Evolutionary conservation across 371 early-diverging fungal genomes (phyloP).

Genomic region (Mortierella sp.): DNA sequence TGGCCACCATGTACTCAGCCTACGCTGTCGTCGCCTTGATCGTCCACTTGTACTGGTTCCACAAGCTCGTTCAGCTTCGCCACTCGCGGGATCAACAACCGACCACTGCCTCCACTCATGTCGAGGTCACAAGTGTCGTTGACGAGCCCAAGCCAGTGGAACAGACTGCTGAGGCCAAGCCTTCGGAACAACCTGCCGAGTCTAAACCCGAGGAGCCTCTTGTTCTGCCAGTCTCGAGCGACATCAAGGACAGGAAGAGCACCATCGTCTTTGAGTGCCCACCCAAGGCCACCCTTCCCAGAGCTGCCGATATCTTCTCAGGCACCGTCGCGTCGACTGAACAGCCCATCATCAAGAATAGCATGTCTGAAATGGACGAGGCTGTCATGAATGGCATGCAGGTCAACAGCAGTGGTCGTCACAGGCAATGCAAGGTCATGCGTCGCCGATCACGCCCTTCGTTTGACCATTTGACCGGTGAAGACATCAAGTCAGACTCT

Average conservation of each 20-base stretch:
- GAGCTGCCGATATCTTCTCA: too few relatives aligned
- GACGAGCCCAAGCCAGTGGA: background rate
- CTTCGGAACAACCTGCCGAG: too few relatives aligned
- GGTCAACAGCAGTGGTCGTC: slow-evolving; percentile 20
- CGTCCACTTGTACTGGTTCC: slow-evolving; percentile 47
- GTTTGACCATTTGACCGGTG: slow-evolving; percentile 6
- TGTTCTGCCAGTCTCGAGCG: too few relatives aligned
- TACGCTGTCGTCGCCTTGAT: slow-evolving; percentile 37
- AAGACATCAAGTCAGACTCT: background rate
- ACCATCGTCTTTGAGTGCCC: slow-evolving; percentile 8
- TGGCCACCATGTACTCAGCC: slow-evolving; percentile 40
- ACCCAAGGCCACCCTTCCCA: background rate
- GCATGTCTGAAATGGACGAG: slow-evolving; percentile 14
- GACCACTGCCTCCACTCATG: too few relatives aligned
- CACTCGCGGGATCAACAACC: slow-evolving; percentile 15
- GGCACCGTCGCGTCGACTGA: background rate
- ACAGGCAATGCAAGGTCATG: background rate
- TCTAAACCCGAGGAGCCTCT: too few relatives aligned
- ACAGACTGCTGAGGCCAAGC: too few relatives aligned
- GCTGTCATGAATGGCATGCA: slow-evolving; percentile 6
- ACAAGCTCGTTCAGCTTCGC: slow-evolving; percentile 41
- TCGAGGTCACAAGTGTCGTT: background rate
- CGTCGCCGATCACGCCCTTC: slow-evolving; percentile 7
- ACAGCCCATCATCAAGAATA: background rate
- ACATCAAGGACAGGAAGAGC: too few relatives aligned